Conservation (phyloP, 768 basidiomycete species). For the Rhodotorula graminis region DNA sequence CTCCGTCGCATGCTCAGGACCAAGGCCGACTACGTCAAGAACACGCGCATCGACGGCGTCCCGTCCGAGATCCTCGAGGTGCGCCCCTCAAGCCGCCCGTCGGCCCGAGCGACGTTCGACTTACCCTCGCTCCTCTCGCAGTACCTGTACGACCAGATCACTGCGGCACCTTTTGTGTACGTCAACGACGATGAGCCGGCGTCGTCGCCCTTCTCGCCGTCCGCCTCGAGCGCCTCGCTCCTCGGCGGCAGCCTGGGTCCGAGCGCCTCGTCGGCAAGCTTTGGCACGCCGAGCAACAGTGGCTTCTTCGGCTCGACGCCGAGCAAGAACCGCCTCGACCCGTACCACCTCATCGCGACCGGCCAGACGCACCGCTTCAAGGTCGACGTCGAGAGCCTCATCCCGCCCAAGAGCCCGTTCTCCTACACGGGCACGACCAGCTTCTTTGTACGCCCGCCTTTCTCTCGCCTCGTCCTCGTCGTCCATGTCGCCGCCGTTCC, state of each 20-base stretch:
- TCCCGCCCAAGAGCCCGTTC: slow-evolving; percentile 46
- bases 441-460: slow-evolving; percentile 40
- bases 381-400: slow-evolving; percentile 42
- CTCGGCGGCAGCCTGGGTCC: slow-evolving; percentile 13
- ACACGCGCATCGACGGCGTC: slow-evolving; percentile 80
- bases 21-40: slow-evolving; percentile 87
- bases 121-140: slow-evolving; percentile 44
- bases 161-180: slow-evolving; percentile 92
- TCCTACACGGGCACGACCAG: slow-evolving; percentile 46
- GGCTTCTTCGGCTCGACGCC: slow-evolving; percentile 48
- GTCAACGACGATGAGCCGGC: slow-evolving; percentile 64
- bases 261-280: slow-evolving; percentile 3
- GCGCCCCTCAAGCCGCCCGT: slow-evolving; percentile 43
- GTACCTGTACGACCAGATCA: slow-evolving; percentile 95
- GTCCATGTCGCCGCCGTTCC: not conserved
- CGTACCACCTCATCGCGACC: slow-evolving; percentile 81
- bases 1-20: slow-evolving; percentile 45
- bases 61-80: slow-evolving; percentile 80
- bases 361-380: slow-evolving; percentile 24
- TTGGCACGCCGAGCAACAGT: slow-evolving; percentile 41
- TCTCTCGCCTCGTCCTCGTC: too few species aligned
- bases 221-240: slow-evolving; percentile 7
- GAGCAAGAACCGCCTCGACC: slow-evolving; percentile 71
- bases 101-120: not conserved
- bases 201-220: slow-evolving; percentile 43